phyloP scores from a whole-genome alignment of 495 filamentous ascomycete genomes.

The Lasiosphaeria miniovina region DNA sequence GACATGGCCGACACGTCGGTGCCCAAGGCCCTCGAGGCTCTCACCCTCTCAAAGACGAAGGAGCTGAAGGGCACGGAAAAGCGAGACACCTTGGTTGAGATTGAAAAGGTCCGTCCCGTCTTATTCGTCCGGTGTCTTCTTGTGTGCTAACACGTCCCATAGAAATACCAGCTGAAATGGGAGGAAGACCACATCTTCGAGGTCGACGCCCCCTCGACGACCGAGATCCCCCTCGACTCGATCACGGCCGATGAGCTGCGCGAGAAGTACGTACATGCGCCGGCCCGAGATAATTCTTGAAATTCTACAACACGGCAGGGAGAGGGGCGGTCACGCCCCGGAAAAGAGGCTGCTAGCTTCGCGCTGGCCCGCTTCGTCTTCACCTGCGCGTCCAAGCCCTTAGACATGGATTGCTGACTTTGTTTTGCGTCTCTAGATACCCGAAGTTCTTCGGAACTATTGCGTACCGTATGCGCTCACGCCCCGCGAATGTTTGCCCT shows the following conservation, averaged over 20 bases:
- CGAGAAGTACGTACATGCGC: conserved; percentile 40
- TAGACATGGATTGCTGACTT: too few species aligned
- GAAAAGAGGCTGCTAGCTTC: too few species aligned
- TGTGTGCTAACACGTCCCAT: background rate
- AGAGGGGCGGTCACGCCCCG: too few species aligned
- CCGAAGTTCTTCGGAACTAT: conserved; percentile 89
- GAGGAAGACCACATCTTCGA: conserved; percentile 75
- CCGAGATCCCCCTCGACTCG: conserved; percentile 65
- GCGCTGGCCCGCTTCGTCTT: too few species aligned
- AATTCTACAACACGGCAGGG: too few species aligned
- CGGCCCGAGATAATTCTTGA: too few species aligned
- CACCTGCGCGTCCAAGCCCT: too few species aligned
- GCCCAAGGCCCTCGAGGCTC: conserved; percentile 35
- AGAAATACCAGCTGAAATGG: conserved; percentile 86
- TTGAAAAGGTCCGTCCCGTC: conserved; percentile 58
- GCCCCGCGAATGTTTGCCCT: too few species aligned
- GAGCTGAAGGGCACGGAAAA: conserved; percentile 74
- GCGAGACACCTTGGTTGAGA: conserved; percentile 78
- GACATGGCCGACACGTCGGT: conserved; percentile 37
- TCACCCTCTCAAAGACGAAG: conserved; percentile 46
- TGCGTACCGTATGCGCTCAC: conserved; percentile 56
- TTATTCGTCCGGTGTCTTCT: background rate
- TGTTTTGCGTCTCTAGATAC: background rate
- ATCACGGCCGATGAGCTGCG: conserved; percentile 67
- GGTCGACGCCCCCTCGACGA: conserved; percentile 68